phyloP scores from a whole-genome alignment of 2,329 filamentous ascomycete genomes.

The Fonsecaea erecta region DNA sequence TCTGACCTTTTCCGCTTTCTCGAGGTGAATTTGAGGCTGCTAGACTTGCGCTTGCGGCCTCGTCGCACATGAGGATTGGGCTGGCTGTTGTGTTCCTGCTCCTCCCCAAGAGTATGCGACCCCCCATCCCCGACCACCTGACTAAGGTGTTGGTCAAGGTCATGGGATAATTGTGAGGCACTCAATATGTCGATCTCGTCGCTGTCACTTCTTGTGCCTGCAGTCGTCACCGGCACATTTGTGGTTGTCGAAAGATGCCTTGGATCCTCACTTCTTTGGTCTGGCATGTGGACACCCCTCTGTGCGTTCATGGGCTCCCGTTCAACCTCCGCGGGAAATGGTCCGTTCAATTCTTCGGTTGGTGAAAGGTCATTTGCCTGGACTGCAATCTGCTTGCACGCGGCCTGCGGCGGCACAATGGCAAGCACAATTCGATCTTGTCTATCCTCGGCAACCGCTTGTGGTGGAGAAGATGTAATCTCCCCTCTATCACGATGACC shows the following conservation, averaged over 20 bases:
- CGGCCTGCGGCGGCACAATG: constrained; percentile 9
- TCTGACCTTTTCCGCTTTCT: constrained; percentile 26
- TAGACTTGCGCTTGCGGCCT: constrained; percentile 29
- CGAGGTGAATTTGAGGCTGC: constrained; percentile 1
- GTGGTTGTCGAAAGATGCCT: background rate
- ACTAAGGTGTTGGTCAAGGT: constrained; percentile 42
- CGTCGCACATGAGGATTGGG: background rate
- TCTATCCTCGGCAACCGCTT: constrained; percentile 18
- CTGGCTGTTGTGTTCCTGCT: background rate
- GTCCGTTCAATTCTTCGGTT: background rate
- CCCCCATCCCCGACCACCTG: constrained; percentile 8
- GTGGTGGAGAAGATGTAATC: constrained; percentile 30
- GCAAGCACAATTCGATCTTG: constrained; percentile 22
- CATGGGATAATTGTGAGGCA: constrained; percentile 52
- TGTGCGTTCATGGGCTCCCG: background rate
- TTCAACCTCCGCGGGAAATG: background rate
- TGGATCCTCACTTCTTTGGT: background rate
- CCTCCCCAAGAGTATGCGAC: background rate
- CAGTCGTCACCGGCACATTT: background rate
- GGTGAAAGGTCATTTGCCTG: background rate
- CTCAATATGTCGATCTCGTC: constrained; percentile 52
- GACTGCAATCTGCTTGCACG: background rate
- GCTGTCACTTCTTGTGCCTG: constrained; percentile 36
- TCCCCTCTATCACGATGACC: constrained; percentile 25
- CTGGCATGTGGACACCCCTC: background rate